Evolutionary conservation across 352 stramenopile genomes (phyloP), one percentile per base, ranked within the genome.

Genomic region (Phytophthora sp.): DNA sequence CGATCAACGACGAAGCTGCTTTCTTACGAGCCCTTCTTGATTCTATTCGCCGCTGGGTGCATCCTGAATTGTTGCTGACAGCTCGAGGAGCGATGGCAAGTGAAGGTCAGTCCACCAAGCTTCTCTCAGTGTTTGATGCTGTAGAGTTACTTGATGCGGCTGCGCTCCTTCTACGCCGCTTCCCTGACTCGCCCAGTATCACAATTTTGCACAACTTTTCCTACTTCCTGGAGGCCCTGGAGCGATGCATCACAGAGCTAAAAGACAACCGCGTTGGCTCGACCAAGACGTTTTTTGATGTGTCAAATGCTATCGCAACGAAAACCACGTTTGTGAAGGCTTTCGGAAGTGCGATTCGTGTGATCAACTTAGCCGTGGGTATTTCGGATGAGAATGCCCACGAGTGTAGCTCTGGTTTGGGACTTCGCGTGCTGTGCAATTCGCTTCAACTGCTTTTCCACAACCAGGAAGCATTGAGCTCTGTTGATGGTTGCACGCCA

Each of bases 161-260:
- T 0, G 71, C 82, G 1, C 50, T 95, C 12, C 59, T 95, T 21
- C 46, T 95, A 27, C 78, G 84, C 3, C 76, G 87, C n/a, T 90
- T 94, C 46, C 80, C 86, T 24, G 83, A 91, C 21, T 84, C 82
- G 1, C 50, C 76, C 5, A 79, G 68, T 15, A 84, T 95, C 49
- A 84, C 68, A 6, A 80, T 61, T n/a, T 61, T 93, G 44, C 60
- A 62, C n/a, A 90, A 89, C 46, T 80, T 95, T 46, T 75, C 62
- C 4, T 86, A 78, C 45, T 75, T 94, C 27, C 42, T 95, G 54
- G 82, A 94, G 21, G 84, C 87, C 3, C 34, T 95, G 23, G 84
- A 95, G 13, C 87, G 88, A 34, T 94, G 87, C 70, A 89, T 91
- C n/a, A 65, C 66, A n/a, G 81, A 94, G 42, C 55, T 94, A 4